Evolutionary conservation across 495 filamentous ascomycete genomes (phyloP), one percentile per base, ranked within the genome.

Genomic region (Pseudotulostoma volvatum): DNA sequence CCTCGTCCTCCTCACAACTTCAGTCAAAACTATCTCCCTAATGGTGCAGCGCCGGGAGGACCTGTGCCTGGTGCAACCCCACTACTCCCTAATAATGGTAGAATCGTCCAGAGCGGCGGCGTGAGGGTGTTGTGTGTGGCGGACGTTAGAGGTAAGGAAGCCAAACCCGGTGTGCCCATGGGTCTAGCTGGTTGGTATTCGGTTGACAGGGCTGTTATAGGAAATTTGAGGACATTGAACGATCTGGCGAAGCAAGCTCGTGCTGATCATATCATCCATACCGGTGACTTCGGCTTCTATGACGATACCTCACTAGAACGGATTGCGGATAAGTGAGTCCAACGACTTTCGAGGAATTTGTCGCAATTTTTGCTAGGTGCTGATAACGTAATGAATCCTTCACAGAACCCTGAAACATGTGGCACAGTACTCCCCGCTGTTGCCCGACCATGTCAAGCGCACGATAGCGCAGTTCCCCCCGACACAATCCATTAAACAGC

Each of bases 211-310:
- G 11, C 11, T 5, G 5, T 33, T 37, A 45, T 44, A 97, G 90
- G 92, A 54, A 94, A 94, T 55, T 70, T 99, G 38, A 77, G 77
- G 60, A 95, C 90, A 42, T 68, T 99, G 48, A 99, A 99, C 64
- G 86, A 96, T 31, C 76, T 96, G 38, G 92, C 92, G 41, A 86
- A 79, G 56, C 76, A 86, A 51, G 90, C 92, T 38, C 79, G 79
- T 51, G 90, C 90, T 38, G 84, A 94, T 60, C 81, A 93, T 57
- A 92, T 99, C 50, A 82, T 99, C 45, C 90, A 99, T 60, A 96
- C 92, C 23, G 92, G 92, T 53, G 92, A 99, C 54, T 99, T 99
- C 54, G 92, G 92, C 38, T 99, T 99, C 63, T 99, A 99, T 61
- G 92, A 99, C 54, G 84, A 92, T 37, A 80, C 76, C 31, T 99